Conservation (phyloP, 2,329 filamentous ascomycete species). For the Cytospora piceicola region DNA sequence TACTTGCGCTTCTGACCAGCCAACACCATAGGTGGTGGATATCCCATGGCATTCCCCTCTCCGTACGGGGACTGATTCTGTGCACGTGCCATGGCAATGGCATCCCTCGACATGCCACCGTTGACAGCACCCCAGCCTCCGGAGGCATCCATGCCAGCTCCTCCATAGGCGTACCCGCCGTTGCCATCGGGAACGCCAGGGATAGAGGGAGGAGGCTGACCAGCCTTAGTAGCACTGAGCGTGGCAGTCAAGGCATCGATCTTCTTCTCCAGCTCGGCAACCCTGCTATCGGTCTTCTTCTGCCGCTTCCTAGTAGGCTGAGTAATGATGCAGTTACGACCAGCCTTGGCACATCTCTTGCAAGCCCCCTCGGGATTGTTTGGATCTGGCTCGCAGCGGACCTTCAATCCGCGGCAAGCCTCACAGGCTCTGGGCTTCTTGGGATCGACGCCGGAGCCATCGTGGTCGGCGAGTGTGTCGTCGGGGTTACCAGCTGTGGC, state of each 20-base stretch:
- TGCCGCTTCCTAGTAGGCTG: constrained; percentile 76
- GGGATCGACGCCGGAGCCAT: constrained; percentile 48
- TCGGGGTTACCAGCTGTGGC: constrained; percentile 13
- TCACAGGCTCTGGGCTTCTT: constrained; percentile 76
- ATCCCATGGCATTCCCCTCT: constrained; percentile 22
- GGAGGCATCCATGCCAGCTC: constrained; percentile 21
- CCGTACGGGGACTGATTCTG: constrained; percentile 28
- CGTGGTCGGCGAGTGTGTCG: constrained; percentile 26
- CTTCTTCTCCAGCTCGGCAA: constrained; percentile 90
- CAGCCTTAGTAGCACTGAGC: constrained; percentile 60
- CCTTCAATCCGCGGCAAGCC: constrained; percentile 75
- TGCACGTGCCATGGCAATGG: constrained; percentile 14
- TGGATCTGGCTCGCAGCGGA: constrained; percentile 80
- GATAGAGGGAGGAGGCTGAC: constrained; percentile 21
- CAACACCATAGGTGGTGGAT: constrained; percentile 36
- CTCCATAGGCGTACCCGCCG: constrained; percentile 24
- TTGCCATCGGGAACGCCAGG: constrained; percentile 22
- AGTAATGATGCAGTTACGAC: constrained; percentile 77
- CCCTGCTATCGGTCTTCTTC: constrained; percentile 88
- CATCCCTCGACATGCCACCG: constrained; percentile 11
- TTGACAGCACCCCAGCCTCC: constrained; percentile 25
- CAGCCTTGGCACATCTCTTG: constrained; percentile 78
- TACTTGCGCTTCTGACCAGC: constrained; percentile 49
- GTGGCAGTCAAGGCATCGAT: constrained; percentile 86
- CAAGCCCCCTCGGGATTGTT: constrained; percentile 66